phyloP scores from a whole-genome alignment of 768 basidiomycete species.

The Hericium rajendrae region DNA sequence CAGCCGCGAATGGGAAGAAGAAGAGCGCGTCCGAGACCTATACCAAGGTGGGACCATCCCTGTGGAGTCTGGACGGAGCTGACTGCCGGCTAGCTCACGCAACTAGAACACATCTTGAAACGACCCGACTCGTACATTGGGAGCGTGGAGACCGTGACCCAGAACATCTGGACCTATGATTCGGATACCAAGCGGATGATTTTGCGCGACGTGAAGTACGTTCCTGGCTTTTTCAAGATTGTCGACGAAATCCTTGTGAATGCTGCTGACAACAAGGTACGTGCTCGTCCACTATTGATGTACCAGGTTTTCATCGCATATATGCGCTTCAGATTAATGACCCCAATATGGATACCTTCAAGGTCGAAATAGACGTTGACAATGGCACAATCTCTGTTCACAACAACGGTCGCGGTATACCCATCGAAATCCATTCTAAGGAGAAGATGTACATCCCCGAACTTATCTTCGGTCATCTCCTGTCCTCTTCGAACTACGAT shows the following conservation, averaged over 20 bases:
- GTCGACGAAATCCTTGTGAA: constrained; percentile 99
- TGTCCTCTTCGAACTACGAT: constrained; percentile 95
- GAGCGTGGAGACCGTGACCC: constrained; percentile 81
- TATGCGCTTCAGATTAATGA: constrained; percentile 70
- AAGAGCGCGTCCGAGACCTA: constrained; percentile 90
- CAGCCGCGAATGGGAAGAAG: constrained; percentile 43
- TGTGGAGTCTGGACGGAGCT: not conserved
- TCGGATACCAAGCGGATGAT: constrained; percentile 76
- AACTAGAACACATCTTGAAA: constrained; percentile 89
- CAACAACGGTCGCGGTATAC: constrained; percentile 95
- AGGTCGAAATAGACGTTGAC: constrained; percentile 79
- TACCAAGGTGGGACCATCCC: constrained; percentile 52
- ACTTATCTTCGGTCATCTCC: constrained; percentile 91
- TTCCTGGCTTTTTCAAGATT: constrained; percentile 99
- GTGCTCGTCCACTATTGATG: constrained; percentile 12
- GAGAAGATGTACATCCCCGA: constrained; percentile 96
- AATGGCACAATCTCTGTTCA: constrained; percentile 81
- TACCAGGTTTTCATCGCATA: not conserved
- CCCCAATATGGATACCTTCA: constrained; percentile 80
- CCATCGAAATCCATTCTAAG: constrained; percentile 87
- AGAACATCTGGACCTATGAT: constrained; percentile 93
- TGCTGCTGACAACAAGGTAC: constrained; percentile 97
- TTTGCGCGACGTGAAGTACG: constrained; percentile 74
- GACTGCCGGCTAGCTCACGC: constrained; percentile 56
- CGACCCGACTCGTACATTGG: constrained; percentile 96